Evolutionary conservation across 2,329 filamentous ascomycete genomes (phyloP), one percentile per base, ranked within the genome.

Genomic region (Pleomassaria siparia): DNA sequence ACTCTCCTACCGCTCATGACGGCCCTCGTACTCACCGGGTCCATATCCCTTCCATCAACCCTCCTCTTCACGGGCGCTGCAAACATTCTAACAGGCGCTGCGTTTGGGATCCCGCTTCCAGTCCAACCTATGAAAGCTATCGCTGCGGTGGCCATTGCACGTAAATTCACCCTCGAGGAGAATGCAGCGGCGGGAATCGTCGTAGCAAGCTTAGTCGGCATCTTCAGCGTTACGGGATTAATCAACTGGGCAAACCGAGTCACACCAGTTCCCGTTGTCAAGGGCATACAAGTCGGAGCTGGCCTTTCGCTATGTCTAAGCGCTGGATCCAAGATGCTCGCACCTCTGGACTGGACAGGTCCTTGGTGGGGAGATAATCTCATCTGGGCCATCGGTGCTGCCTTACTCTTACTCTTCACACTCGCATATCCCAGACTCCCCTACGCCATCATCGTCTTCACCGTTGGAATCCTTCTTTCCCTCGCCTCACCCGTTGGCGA

Each of bases 91-190:
- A 96, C 91, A 0, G 94, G 92, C 15, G 65, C 85, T 1, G 72
- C 86, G 25, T 97, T 96, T 62, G 92, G 92, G 6, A 87, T 97
- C 32, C 92, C 92, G 2, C 74, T 96, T 3, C 91, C 91, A 0
- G 91, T 96, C 0, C 91, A 96, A 73, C 91, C 91, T 0, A 87
- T 87, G 84, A 87, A 87, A 79, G 91, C 92, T 29, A 95, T 97
- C 51, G 91, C 91, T 5, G 89, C 91, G 1, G 88, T 95, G 0
- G 89, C 91, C n/a, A 89, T 96, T 48, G 79, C 86, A 6, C 79
- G 83, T 10, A 76, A 76, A 24, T 84, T 89, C 54, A 82, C 82
- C 1, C 77, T 85, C 15, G 81, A 82, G 40, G 81, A 90, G 54
- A 91, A 88, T 33, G 83, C 89, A n/a, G 87, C 88, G 0, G 90